Percentiles rank a stretch among this genome's conserved stretches.
Evolutionary conservation across 371 early-diverging fungal species (phyloP).

Genomic region (Rhizopus microsporus): DNA sequence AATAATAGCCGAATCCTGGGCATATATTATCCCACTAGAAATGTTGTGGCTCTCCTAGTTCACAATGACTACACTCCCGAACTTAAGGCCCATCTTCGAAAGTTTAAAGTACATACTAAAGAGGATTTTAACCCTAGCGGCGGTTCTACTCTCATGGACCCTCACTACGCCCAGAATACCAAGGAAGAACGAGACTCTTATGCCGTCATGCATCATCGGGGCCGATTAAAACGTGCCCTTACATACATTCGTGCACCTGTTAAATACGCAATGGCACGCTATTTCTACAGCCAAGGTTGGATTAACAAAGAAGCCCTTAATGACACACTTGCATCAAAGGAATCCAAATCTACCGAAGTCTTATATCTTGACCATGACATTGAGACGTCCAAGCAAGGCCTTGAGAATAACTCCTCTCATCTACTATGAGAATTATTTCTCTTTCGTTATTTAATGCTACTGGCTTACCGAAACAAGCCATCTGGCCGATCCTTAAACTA

Average conservation of each 20-base stretch:
- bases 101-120: no score
- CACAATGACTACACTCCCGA: conserved; percentile 3
- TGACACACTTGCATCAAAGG: no score
- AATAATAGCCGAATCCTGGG: neutral
- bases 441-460: conserved; percentile 6
- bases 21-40: neutral
- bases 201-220: no score
- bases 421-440: no score
- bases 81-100: no score
- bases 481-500: neutral
- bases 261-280: neutral
- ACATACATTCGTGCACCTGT: neutral
- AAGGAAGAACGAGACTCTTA: neutral
- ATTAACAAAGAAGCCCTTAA: neutral
- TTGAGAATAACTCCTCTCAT: no score
- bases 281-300: neutral
- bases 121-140: no score
- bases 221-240: conserved; percentile 1
- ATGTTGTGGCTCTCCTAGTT: neutral
- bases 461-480: conserved; percentile 6
- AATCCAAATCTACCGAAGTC: no score
- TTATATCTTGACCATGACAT: no score
- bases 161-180: no score
- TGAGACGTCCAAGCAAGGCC: no score
- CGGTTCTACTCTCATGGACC: no score